Evolutionary conservation across 257 asterid species (phyloP).

Genomic region (Cruciata laevipes): DNA sequence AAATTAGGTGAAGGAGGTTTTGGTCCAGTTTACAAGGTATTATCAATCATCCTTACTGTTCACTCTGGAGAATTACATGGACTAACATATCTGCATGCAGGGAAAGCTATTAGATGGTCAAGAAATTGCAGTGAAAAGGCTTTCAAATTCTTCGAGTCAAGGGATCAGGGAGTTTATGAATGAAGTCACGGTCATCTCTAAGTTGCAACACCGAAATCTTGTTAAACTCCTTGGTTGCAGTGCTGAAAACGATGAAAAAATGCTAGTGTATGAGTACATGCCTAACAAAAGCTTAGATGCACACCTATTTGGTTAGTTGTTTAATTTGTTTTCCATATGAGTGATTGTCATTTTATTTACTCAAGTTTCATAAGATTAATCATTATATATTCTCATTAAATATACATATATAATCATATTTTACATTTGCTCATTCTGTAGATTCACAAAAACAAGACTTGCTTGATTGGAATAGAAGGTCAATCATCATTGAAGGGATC

Average conservation of each 20-base stretch:
- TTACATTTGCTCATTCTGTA: no score
- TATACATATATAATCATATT: not conserved
- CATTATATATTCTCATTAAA: no score
- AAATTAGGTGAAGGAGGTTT: not conserved
- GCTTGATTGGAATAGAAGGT: constrained; percentile 43
- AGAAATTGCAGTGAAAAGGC: not conserved
- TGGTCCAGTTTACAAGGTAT: not conserved
- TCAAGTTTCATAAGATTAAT: no score
- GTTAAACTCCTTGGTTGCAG: not conserved
- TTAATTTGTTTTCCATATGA: no score
- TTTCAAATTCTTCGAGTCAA: not conserved
- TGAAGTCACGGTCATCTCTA: not conserved
- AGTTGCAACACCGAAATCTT: not conserved
- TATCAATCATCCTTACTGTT: no score
- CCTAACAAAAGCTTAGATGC: not conserved
- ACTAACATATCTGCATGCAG: not conserved
- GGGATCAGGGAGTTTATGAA: not conserved
- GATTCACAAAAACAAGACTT: constrained; percentile 17
- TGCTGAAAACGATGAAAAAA: not conserved
- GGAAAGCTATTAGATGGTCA: not conserved
- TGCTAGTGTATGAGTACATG: not conserved
- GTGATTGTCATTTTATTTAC: no score
- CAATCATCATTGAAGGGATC: constrained; percentile 42
- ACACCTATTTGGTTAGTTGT: not conserved
- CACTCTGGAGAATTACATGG: no score